Percentiles rank a stretch among this genome's conserved stretches.
Conservation (phyloP, 805 yeast species). For the Kluyveromyces siamensis region DNA sequence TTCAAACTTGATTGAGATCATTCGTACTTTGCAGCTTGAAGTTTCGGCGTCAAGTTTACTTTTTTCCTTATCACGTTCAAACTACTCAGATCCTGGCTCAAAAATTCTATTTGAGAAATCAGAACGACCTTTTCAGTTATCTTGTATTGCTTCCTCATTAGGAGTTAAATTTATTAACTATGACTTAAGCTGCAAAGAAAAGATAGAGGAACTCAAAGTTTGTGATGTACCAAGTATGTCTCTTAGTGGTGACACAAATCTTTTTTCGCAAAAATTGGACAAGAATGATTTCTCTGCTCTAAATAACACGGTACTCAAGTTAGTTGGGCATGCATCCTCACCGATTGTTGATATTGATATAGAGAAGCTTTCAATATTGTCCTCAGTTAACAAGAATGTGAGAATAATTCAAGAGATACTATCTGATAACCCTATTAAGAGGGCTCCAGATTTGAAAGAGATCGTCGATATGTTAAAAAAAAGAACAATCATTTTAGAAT, state of each 20-base stretch:
- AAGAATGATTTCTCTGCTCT: slow-evolving; percentile 14
- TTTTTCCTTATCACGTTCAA: slow-evolving; percentile 22
- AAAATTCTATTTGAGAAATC: slow-evolving; percentile 33
- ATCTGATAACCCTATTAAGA: not conserved
- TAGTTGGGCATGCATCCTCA: slow-evolving; percentile 35
- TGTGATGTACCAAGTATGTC: slow-evolving; percentile 32
- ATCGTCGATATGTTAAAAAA: slow-evolving; percentile 6
- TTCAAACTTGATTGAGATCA: slow-evolving; percentile 13
- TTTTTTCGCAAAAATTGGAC: slow-evolving; percentile 29
- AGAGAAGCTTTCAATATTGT: slow-evolving; percentile 30
- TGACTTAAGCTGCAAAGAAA: slow-evolving; percentile 5
- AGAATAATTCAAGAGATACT: slow-evolving; percentile 19
- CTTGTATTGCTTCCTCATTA: slow-evolving; percentile 32
- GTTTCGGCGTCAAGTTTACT: slow-evolving; percentile 19
- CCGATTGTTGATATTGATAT: slow-evolving; percentile 38
- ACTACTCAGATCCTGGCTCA: slow-evolving; percentile 36
- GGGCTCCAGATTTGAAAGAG: slow-evolving; percentile 5
- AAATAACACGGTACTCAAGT: slow-evolving; percentile 27
- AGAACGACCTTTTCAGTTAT: slow-evolving; percentile 36
- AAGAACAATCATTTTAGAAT: slow-evolving; percentile 7
- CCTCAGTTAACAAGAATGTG: slow-evolving; percentile 23
- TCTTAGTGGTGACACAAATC: slow-evolving; percentile 32
- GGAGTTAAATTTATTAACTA: slow-evolving; percentile 23
- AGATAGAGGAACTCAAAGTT: slow-evolving; percentile 10
- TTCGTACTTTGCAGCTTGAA: slow-evolving; percentile 15